phyloP scores from a whole-genome alignment of 352 stramenopile genomes.

The Discostella stelligera region DNA sequence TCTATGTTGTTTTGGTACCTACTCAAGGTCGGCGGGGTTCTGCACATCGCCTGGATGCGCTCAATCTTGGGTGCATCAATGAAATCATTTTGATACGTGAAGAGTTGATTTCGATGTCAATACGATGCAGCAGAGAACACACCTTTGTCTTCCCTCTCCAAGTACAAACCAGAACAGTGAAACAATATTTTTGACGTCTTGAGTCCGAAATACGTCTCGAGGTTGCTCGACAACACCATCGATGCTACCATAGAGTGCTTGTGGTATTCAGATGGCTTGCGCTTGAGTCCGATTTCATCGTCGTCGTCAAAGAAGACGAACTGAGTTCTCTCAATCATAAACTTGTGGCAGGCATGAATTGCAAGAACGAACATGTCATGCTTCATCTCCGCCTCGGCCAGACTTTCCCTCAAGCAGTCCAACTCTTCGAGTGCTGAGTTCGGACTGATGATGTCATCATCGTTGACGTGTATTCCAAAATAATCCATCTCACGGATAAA shows the following conservation, averaged over 20 bases:
- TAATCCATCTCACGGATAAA: conserved; percentile 39
- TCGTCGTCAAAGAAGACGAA: conserved; percentile 6
- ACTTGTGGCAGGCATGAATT: conserved; percentile 19
- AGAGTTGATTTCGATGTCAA: background rate
- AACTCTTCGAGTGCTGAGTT: conserved; percentile 13
- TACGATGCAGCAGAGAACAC: too few species aligned
- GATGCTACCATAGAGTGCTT: background rate
- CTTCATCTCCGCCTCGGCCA: conserved; percentile 17
- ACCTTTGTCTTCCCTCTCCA: background rate
- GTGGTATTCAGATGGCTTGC: conserved; percentile 3
- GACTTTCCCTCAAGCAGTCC: conserved; percentile 7
- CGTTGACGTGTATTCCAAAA: conserved; percentile 16
- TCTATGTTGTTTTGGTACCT: too few species aligned
- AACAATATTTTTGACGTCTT: conserved; percentile 14
- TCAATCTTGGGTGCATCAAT: background rate
- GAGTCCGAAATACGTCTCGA: conserved; percentile 17
- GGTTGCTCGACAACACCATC: background rate
- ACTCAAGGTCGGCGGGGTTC: too few species aligned
- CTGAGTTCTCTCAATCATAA: conserved; percentile 13
- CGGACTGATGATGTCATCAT: conserved; percentile 5
- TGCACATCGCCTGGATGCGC: background rate
- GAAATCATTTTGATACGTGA: background rate
- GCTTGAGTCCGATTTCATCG: conserved; percentile 14
- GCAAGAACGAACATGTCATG: conserved; percentile 35
- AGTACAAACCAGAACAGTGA: background rate